Percentiles rank a stretch among this genome's conserved stretches.
Conservation (phyloP, 2,329 filamentous ascomycete species). For the Clonostachys chloroleuca region DNA sequence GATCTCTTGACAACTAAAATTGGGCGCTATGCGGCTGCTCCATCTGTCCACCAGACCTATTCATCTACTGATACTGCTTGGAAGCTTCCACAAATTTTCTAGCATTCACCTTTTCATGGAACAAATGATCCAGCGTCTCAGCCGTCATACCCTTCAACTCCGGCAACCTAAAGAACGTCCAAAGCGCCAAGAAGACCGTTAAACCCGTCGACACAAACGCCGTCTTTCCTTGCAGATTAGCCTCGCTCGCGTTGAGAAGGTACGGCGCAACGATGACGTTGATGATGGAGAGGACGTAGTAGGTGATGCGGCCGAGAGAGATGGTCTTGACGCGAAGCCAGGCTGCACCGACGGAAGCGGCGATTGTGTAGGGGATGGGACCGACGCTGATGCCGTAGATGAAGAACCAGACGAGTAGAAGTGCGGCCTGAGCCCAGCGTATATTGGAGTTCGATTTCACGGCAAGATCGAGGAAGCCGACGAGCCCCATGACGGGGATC, state of each 20-base stretch:
- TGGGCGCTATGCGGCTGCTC: too few relatives aligned
- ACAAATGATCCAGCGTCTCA: too few relatives aligned
- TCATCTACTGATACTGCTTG: too few relatives aligned
- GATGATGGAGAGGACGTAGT: slow-evolving; percentile 11
- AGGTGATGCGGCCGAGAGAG: slow-evolving; percentile 11
- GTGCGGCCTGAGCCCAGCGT: slow-evolving; percentile 21
- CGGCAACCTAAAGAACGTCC: slow-evolving; percentile 45
- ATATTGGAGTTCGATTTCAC: slow-evolving; percentile 41
- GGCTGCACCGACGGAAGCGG: slow-evolving; percentile 30
- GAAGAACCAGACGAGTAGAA: slow-evolving; percentile 28
- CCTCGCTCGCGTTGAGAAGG: slow-evolving; percentile 27
- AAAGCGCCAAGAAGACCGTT: slow-evolving; percentile 41
- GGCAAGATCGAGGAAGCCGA: slow-evolving; percentile 79
- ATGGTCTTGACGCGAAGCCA: slow-evolving; percentile 9
- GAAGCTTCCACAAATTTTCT: too few relatives aligned
- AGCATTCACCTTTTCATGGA: too few relatives aligned
- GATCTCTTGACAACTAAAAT: too few relatives aligned
- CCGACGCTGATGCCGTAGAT: slow-evolving; percentile 41
- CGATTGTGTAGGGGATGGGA: slow-evolving; percentile 35
- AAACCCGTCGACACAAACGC: slow-evolving; percentile 43
- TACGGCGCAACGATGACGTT: slow-evolving; percentile 17
- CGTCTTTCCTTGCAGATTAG: slow-evolving; percentile 31
- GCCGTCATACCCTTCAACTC: slow-evolving; percentile 37
- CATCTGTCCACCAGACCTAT: too few relatives aligned
- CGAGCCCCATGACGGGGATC: slow-evolving; percentile 67